Evolutionary conservation across 768 basidiomycete genomes (phyloP).

Genomic region (Leccinum rimulosum): DNA sequence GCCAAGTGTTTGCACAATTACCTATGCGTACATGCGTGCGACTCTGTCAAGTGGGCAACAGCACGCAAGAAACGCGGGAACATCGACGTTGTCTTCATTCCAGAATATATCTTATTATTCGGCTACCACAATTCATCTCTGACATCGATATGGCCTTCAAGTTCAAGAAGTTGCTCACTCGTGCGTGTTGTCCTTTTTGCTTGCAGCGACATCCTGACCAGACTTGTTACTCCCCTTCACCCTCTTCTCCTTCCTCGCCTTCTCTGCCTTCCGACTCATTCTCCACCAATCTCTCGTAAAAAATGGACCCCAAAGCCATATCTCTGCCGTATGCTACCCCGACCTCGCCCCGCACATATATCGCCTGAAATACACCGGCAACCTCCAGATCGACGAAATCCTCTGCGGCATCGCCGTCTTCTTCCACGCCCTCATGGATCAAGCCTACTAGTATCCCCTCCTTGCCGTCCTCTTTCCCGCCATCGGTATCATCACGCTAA

Average conservation of each 20-base stretch:
- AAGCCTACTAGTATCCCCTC: constrained; percentile 16
- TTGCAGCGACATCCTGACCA: neutral
- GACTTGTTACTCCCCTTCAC: constrained; percentile 17
- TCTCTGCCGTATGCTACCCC: constrained; percentile 35
- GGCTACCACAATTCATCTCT: constrained; percentile 1
- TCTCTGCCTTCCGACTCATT: constrained; percentile 11
- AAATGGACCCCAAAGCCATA: constrained; percentile 7
- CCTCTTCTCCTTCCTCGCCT: constrained; percentile 17
- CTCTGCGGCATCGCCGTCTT: constrained; percentile 46
- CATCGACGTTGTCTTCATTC: no score
- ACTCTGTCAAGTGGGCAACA: no score
- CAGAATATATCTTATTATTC: no score
- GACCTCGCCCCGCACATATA: constrained; percentile 25
- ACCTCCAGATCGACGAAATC: constrained; percentile 32
- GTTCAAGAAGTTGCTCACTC: neutral
- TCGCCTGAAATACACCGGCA: constrained; percentile 41
- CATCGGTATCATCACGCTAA: constrained; percentile 23
- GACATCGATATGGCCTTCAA: neutral
- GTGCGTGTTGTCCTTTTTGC: neutral
- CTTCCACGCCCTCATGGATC: constrained; percentile 37
- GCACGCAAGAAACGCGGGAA: no score
- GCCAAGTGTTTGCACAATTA: no score
- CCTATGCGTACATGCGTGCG: no score
- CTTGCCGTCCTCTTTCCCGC: constrained; percentile 15
- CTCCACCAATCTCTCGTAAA: constrained; percentile 11